Conservation (phyloP, 345 rosid species). For the Salix koriyanagi region DNA sequence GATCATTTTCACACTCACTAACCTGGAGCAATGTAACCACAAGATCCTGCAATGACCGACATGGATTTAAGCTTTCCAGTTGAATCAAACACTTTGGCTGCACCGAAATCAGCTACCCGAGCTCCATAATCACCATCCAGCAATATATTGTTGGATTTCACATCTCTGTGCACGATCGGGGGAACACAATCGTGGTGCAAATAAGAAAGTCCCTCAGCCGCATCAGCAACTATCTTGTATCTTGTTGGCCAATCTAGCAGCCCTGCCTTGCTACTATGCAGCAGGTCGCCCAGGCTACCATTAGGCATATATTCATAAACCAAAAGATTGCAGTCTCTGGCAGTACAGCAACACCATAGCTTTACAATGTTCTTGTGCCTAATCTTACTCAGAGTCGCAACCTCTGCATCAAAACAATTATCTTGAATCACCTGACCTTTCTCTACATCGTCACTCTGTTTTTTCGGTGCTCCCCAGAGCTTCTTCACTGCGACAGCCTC, state of each 20-base stretch:
- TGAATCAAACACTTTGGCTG: slow-evolving; percentile 75
- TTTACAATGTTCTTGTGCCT: slow-evolving; percentile 98
- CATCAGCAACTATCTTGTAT: slow-evolving; percentile 73
- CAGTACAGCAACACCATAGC: slow-evolving; percentile 92
- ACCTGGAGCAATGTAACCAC: slow-evolving; percentile 99
- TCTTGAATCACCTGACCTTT: slow-evolving; percentile 56
- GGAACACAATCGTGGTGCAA: slow-evolving; percentile 95
- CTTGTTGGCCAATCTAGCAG: slow-evolving; percentile 81
- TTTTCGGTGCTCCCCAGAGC: slow-evolving; percentile 67
- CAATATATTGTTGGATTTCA: slow-evolving; percentile 89
- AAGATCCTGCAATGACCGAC: slow-evolving; percentile 95
- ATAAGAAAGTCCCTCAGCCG: slow-evolving; percentile 93
- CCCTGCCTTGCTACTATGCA: slow-evolving; percentile 83
- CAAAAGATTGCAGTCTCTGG: slow-evolving; percentile 82
- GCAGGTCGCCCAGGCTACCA: slow-evolving; percentile 92
- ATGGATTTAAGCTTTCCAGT: slow-evolving; percentile 79
- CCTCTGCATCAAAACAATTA: slow-evolving; percentile 82
- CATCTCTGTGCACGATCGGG: slow-evolving; percentile 92
- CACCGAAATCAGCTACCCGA: slow-evolving; percentile 95
- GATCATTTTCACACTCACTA: slow-evolving; percentile 16
- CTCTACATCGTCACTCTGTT: slow-evolving; percentile 48
- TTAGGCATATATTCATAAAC: slow-evolving; percentile 98
- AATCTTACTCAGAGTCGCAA: slow-evolving; percentile 85
- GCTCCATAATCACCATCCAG: slow-evolving; percentile 88
- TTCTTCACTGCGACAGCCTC: slow-evolving; percentile 92